phyloP scores from a whole-genome alignment of 371 early-diverging fungal species.

The Syncephalastrum monosporum region DNA sequence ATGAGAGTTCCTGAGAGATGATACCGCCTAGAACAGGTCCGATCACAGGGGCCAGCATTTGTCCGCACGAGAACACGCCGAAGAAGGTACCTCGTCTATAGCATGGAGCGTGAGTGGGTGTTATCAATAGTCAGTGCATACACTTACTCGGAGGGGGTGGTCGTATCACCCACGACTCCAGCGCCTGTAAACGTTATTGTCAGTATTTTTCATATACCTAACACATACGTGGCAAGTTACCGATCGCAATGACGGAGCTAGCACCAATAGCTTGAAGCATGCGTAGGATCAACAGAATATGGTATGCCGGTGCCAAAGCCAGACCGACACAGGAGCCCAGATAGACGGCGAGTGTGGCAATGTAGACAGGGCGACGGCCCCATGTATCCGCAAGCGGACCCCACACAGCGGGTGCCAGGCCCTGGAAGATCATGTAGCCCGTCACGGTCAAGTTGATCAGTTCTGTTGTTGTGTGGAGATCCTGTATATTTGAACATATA shows the following conservation, averaged over 20 bases:
- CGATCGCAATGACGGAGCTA: constrained; percentile 56
- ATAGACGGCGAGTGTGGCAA: constrained; percentile 48
- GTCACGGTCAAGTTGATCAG: constrained; percentile 19
- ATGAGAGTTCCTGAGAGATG: constrained; percentile 19
- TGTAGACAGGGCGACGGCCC: constrained; percentile 58
- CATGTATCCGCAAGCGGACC: constrained; percentile 53
- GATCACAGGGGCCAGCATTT: constrained; percentile 25
- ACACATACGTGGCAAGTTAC: constrained; percentile 5
- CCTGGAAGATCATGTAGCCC: constrained; percentile 21
- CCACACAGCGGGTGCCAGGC: constrained; percentile 40
- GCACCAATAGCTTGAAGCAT: constrained; percentile 57
- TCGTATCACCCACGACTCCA: constrained; percentile 44
- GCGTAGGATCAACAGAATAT: constrained; percentile 51
- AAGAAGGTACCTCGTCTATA: constrained; percentile 52
- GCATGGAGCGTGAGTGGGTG: background rate
- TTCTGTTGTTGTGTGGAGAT: constrained; percentile 12
- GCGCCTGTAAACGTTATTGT: constrained; percentile 2
- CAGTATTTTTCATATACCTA: background rate
- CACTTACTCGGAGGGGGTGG: constrained; percentile 40
- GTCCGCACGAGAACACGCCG: constrained; percentile 53
- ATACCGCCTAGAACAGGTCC: constrained; percentile 59
- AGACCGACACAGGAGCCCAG: constrained; percentile 51
- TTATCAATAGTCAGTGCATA: background rate
- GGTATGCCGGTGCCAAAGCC: constrained; percentile 43
- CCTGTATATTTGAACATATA: background rate